Conservation (phyloP, 306 rosid species). For the Herpetospermum pedunculosum region DNA sequence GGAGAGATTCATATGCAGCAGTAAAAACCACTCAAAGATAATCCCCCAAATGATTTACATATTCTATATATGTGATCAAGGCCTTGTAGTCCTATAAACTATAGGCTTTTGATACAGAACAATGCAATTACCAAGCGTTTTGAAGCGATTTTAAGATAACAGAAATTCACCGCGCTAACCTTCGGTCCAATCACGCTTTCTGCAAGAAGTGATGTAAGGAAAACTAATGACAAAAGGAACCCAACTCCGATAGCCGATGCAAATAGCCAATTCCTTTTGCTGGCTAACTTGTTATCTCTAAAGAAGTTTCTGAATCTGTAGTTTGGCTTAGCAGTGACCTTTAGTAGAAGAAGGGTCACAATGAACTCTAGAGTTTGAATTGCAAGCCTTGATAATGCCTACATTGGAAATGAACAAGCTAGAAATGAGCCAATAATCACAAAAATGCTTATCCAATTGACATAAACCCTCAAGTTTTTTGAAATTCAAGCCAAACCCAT, state of each 20-base stretch:
- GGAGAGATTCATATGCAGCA: not conserved
- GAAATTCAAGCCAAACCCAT: not conserved
- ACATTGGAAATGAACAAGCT: constrained; percentile 8
- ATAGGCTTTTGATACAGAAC: not conserved
- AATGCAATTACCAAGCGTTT: not conserved
- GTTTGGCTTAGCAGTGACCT: constrained; percentile 49
- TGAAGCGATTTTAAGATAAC: not conserved
- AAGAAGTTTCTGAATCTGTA: constrained; percentile 34
- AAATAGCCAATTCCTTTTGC: constrained; percentile 50
- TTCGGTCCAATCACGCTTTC: constrained; percentile 35
- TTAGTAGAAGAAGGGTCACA: constrained; percentile 38
- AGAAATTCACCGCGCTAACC: constrained; percentile 26
- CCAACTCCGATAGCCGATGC: constrained; percentile 57
- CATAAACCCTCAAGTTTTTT: not conserved
- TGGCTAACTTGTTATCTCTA: constrained; percentile 15
- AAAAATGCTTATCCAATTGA: not conserved
- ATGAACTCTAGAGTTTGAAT: constrained; percentile 51
- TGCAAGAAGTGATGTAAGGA: constrained; percentile 38
- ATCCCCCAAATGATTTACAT: not conserved
- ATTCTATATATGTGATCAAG: not conserved
- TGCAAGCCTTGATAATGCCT: constrained; percentile 54
- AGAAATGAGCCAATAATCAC: not conserved
- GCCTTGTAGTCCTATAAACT: not conserved
- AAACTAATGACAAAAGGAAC: constrained; percentile 40
- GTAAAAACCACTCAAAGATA: not conserved